Conservation (phyloP, 2,329 filamentous ascomycete genomes). For the Calonectria leucothoes region DNA sequence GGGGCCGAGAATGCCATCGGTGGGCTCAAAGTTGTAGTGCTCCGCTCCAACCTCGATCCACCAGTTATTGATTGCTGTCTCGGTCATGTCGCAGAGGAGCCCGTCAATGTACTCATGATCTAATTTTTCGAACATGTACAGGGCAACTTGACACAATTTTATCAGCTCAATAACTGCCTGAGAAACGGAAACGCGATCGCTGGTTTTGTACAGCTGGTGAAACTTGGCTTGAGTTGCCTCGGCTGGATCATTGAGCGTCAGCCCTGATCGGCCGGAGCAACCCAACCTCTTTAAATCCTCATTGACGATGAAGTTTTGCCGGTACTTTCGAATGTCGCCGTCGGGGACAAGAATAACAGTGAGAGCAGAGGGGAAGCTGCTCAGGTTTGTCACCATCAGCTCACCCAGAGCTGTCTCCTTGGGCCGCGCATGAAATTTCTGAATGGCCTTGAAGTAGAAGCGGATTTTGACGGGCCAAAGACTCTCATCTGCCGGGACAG, state of each 20-base stretch:
- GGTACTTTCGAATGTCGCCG: conserved; percentile 83
- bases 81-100: conserved; percentile 91
- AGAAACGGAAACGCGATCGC: conserved; percentile 82
- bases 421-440: conserved; percentile 85
- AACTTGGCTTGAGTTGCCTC: conserved; percentile 91
- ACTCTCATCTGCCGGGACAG: conserved; percentile 82
- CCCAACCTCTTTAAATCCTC: conserved; percentile 93
- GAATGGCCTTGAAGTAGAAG: conserved; percentile 87
- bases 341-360: conserved; percentile 93
- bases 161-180: conserved; percentile 88
- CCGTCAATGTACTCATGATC: conserved; percentile 93
- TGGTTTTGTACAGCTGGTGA: conserved; percentile 88
- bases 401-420: conserved; percentile 86
- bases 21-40: conserved; percentile 91
- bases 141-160: conserved; percentile 88
- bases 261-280: conserved; percentile 88
- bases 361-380: conserved; percentile 89
- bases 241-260: conserved; percentile 83
- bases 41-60: conserved; percentile 95
- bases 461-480: conserved; percentile 83
- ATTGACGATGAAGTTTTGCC: conserved; percentile 90
- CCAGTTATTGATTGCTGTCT: conserved; percentile 92
- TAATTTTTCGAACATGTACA: conserved; percentile 89
- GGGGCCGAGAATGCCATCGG: conserved; percentile 91
- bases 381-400: conserved; percentile 94